Conservation (phyloP, 116 monocot genomes). For the Iris pallida region DNA sequence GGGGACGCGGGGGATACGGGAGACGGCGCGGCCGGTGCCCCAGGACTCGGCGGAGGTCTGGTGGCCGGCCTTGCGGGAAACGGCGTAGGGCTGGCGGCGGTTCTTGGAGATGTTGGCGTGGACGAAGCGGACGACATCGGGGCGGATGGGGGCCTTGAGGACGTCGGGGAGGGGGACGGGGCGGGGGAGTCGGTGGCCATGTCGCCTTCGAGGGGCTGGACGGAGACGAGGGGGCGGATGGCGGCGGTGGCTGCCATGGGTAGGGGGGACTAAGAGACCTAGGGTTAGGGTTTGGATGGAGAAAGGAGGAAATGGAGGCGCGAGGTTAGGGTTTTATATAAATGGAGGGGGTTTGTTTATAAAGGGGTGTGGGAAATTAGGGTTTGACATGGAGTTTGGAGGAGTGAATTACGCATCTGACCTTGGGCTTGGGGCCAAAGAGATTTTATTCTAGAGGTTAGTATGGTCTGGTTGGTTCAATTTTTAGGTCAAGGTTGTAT, state of each 20-base stretch:
- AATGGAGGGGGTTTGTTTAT: too few species aligned
- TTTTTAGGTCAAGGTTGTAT: too few species aligned
- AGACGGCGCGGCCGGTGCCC: slow-evolving; percentile 93
- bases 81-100: slow-evolving; percentile 76
- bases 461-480: too few species aligned
- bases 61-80: slow-evolving; percentile 76
- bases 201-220: slow-evolving; percentile 64
- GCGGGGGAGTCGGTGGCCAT: slow-evolving; percentile 63
- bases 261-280: slow-evolving; percentile 11
- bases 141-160: slow-evolving; percentile 69
- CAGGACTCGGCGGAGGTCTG: slow-evolving; percentile 96
- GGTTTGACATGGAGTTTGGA: too few species aligned
- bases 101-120: slow-evolving; percentile 62
- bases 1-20: slow-evolving; percentile 86
- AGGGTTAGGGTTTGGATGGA: not conserved
- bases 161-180: slow-evolving; percentile 72
- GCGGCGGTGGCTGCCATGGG: slow-evolving; percentile 49
- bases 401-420: too few species aligned
- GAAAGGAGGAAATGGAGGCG: not conserved
- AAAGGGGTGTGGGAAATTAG: too few species aligned
- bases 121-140: slow-evolving; percentile 67
- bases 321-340: not conserved
- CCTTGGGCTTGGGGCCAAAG: too few species aligned
- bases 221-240: slow-evolving; percentile 67
- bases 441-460: too few species aligned